Conservation (phyloP, 1,284 basidiomycete genomes). For the Cryptococcus sp. region DNA sequence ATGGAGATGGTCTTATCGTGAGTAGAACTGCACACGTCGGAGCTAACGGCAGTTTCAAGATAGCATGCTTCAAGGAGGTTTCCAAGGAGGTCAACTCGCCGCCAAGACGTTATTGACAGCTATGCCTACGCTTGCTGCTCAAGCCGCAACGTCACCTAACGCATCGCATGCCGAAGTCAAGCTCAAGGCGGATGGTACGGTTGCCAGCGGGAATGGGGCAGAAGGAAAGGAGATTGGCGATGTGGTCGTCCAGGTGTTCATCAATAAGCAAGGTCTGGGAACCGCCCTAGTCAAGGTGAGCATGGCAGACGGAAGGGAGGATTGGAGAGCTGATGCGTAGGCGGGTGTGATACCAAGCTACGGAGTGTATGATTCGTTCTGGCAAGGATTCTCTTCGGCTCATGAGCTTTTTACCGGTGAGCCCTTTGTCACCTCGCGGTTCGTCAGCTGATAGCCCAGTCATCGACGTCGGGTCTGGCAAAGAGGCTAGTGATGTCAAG, state of each 20-base stretch:
- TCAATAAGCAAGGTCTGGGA: slow-evolving; percentile 38
- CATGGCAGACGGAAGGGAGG: neutral
- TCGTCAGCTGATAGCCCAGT: slow-evolving; percentile 49
- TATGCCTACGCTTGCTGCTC: slow-evolving; percentile 17
- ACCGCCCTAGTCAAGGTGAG: slow-evolving; percentile 36
- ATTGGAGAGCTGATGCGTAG: slow-evolving; percentile 9
- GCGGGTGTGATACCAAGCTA: slow-evolving; percentile 27
- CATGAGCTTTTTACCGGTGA: slow-evolving; percentile 38
- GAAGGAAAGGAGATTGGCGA: slow-evolving; percentile 13
- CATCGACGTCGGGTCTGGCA: slow-evolving; percentile 64
- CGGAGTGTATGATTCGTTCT: slow-evolving; percentile 35
- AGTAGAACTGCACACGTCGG: slow-evolving; percentile 10
- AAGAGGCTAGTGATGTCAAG: slow-evolving; percentile 62
- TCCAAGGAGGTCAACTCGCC: slow-evolving; percentile 34
- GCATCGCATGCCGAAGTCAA: slow-evolving; percentile 4
- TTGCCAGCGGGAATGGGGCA: neutral
- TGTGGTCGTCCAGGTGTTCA: slow-evolving; percentile 36
- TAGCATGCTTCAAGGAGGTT: slow-evolving; percentile 24
- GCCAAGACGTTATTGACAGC: slow-evolving; percentile 27
- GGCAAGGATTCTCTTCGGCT: slow-evolving; percentile 35
- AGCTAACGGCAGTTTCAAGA: slow-evolving; percentile 27
- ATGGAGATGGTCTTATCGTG: slow-evolving; percentile 40
- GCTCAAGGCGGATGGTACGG: slow-evolving; percentile 5
- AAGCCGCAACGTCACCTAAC: neutral
- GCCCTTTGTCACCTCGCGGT: neutral